Evolutionary conservation across 352 stramenopile genomes (phyloP).

Genomic region (Pythium brachiatum): DNA sequence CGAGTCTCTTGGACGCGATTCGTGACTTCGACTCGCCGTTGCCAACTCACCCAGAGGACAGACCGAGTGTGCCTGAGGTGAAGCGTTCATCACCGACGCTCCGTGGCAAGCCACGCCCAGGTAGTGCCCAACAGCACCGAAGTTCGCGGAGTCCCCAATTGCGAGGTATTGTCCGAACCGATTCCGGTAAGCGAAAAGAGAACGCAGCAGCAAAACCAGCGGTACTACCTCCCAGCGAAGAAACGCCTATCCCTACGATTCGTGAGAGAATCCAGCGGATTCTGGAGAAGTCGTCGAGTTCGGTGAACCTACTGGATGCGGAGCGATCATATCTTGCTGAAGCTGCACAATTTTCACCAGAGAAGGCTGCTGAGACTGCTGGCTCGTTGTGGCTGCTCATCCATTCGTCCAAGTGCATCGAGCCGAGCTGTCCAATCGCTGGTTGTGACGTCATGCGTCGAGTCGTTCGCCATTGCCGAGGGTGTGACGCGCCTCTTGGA

Average conservation of each 20-base stretch:
- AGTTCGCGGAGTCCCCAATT: slow-evolving; percentile 14
- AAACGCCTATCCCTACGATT: slow-evolving; percentile 1
- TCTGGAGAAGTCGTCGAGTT: slow-evolving; percentile 16
- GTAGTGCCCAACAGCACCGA: slow-evolving; percentile 9
- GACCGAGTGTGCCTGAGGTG: background rate
- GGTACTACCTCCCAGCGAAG: background rate
- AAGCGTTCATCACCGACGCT: slow-evolving; percentile 13
- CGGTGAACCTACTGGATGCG: slow-evolving; percentile 30
- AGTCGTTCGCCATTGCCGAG: slow-evolving; percentile 60
- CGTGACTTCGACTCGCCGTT: slow-evolving; percentile 58
- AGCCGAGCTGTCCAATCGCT: slow-evolving; percentile 32
- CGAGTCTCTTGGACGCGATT: slow-evolving; percentile 65
- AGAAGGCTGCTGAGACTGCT: slow-evolving; percentile 54
- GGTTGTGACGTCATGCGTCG: slow-evolving; percentile 72
- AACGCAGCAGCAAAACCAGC: background rate
- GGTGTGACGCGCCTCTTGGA: slow-evolving; percentile 55
- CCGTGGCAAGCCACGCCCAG: slow-evolving; percentile 8
- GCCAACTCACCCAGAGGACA: slow-evolving; percentile 6
- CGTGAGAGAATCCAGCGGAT: slow-evolving; percentile 27
- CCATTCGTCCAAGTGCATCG: slow-evolving; percentile 48
- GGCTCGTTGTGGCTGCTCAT: slow-evolving; percentile 73
- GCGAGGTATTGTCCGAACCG: slow-evolving; percentile 17
- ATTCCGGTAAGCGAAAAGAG: slow-evolving; percentile 17
- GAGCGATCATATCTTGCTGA: slow-evolving; percentile 52
- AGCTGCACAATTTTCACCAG: slow-evolving; percentile 49